Evolutionary conservation across 179 eudicot genomes (phyloP).

Genomic region (Vitellaria paradoxa): DNA sequence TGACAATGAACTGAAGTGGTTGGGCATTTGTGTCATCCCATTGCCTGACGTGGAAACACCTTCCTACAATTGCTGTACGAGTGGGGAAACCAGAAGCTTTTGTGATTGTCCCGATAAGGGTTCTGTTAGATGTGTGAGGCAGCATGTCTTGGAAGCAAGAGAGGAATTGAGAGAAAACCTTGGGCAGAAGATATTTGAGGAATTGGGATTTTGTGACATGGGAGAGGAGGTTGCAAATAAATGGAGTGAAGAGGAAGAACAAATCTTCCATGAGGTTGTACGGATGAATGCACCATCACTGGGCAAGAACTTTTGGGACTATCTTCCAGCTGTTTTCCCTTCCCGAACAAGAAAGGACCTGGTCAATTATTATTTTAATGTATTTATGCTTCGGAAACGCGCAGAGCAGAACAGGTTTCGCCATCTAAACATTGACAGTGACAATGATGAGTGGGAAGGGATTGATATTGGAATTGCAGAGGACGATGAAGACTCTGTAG

Average conservation of each 20-base stretch:
- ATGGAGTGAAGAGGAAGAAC: slow-evolving; percentile 70
- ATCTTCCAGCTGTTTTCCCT: slow-evolving; percentile 38
- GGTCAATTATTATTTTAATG: slow-evolving; percentile 84
- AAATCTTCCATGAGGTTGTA: slow-evolving; percentile 53
- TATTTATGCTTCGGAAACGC: slow-evolving; percentile 57
- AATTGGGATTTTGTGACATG: slow-evolving; percentile 59
- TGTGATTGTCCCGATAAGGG: slow-evolving; percentile 59
- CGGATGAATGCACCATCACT: slow-evolving; percentile 34
- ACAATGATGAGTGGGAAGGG: slow-evolving; percentile 68
- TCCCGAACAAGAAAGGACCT: slow-evolving; percentile 48
- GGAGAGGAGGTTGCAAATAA: slow-evolving; percentile 77
- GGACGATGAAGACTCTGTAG: slow-evolving; percentile 49
- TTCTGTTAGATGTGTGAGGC: slow-evolving; percentile 55
- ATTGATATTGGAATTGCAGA: slow-evolving; percentile 38
- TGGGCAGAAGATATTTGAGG: slow-evolving; percentile 48
- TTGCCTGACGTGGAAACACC: slow-evolving; percentile 27
- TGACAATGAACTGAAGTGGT: slow-evolving; percentile 5
- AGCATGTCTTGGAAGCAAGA: slow-evolving; percentile 64
- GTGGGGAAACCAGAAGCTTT: slow-evolving; percentile 38
- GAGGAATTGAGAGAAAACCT: slow-evolving; percentile 44
- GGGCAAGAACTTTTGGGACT: slow-evolving; percentile 50
- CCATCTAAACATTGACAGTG: slow-evolving; percentile 64
- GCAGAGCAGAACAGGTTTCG: slow-evolving; percentile 76
- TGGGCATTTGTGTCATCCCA: slow-evolving; percentile 46
- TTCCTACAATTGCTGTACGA: slow-evolving; percentile 9